These are phyloP conservation scores for Fusarium torulosum DNA, from an alignment of 2,329 filamentous ascomycete genomes.

Conservation along the genomic window DNA sequence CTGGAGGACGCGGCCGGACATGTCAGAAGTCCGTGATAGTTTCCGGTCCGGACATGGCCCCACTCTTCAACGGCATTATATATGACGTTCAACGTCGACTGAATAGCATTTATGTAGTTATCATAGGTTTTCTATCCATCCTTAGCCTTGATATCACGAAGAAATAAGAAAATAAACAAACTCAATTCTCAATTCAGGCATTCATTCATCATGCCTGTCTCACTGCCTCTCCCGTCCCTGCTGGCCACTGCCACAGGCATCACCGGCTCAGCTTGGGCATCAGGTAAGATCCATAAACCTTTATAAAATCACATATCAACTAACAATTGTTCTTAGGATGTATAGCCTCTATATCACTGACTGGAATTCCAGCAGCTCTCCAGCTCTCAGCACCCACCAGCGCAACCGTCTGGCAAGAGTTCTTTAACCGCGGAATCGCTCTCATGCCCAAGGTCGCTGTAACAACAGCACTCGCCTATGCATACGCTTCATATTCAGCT, in stretches of 20 bases:
- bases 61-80: constrained; percentile 29
- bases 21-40: constrained; percentile 40
- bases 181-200: background rate
- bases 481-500: constrained; percentile 54
- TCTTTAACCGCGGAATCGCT: constrained; percentile 54
- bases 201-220: constrained; percentile 24
- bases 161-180: background rate
- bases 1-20: constrained; percentile 32
- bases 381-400: constrained; percentile 46
- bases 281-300: constrained; percentile 46
- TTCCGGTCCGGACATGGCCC: constrained; percentile 35
- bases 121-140: background rate
- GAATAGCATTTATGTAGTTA: background rate
- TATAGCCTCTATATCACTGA: constrained; percentile 54
- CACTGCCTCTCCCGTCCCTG: constrained; percentile 49
- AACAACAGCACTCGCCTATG: constrained; percentile 52
- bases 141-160: background rate
- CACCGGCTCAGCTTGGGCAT: constrained; percentile 54
- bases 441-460: constrained; percentile 55
- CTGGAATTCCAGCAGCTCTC: constrained; percentile 51
- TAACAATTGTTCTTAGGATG: constrained; percentile 48
- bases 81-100: background rate
- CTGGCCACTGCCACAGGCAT: constrained; percentile 56
- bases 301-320: background rate
- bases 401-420: constrained; percentile 53